These are phyloP conservation scores for Nidularia sp. DNA, from an alignment of 768 basidiomycete genomes.

Conservation along the genomic window DNA sequence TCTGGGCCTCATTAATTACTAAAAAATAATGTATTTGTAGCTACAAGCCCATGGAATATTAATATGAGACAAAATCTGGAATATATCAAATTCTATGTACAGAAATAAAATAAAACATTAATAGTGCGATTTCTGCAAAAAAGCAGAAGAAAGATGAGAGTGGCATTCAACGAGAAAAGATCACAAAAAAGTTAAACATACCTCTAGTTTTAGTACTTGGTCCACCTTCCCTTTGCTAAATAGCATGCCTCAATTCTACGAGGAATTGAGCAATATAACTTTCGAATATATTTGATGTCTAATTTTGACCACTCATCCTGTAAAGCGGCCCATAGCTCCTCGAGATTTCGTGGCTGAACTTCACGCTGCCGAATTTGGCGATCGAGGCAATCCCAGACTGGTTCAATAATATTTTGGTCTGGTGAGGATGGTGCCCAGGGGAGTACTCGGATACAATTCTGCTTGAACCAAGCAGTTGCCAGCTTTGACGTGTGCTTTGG, in stretches of 20 bases:
- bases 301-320: slow-evolving; percentile 22
- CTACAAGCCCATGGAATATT: too few relatives aligned
- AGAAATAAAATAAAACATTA: too few relatives aligned
- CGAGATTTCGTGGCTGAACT: background rate
- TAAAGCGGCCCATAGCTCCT: slow-evolving; percentile 19
- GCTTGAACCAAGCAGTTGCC: slow-evolving; percentile 20
- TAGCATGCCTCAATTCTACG: slow-evolving; percentile 11
- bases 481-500: slow-evolving; percentile 28
- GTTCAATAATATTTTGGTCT: slow-evolving; percentile 27
- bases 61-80: too few relatives aligned
- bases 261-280: slow-evolving; percentile 12
- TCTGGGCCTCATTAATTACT: too few relatives aligned
- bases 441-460: slow-evolving; percentile 18
- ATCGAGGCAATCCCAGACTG: slow-evolving; percentile 19
- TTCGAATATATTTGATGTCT: slow-evolving; percentile 6
- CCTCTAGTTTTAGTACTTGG: slow-evolving; percentile 23
- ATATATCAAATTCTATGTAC: too few relatives aligned
- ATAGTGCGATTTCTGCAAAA: too few relatives aligned
- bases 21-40: too few relatives aligned
- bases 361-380: background rate
- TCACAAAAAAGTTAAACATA: too few relatives aligned
- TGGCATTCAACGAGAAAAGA: too few relatives aligned
- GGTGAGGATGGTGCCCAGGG: slow-evolving; percentile 23
- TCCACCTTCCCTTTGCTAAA: slow-evolving; percentile 13
- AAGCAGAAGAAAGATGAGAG: too few relatives aligned